Evolutionary conservation across 148 eudicot species (phyloP).

Genomic region (Polygonum maritimum): DNA sequence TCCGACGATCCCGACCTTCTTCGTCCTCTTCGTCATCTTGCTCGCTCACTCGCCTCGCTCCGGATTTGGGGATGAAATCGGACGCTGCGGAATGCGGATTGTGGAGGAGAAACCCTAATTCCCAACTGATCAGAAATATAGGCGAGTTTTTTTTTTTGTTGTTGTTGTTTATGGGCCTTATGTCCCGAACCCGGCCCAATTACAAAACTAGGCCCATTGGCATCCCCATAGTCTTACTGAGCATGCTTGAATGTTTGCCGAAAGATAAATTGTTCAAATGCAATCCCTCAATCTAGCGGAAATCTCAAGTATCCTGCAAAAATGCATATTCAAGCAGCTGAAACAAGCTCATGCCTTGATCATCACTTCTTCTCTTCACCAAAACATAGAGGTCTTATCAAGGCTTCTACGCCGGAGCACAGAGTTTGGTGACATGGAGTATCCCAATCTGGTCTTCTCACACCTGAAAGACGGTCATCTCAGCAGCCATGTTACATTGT

Average conservation of each 20-base stretch:
- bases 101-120: conserved; percentile 3
- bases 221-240: too few species aligned
- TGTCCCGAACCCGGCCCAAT: background rate
- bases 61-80: background rate
- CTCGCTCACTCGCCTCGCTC: background rate
- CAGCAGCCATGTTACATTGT: conserved; percentile 16
- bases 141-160: background rate
- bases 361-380: conserved; percentile 19
- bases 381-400: conserved; percentile 16
- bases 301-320: background rate
- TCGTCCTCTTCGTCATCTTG: conserved; percentile 59
- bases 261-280: background rate
- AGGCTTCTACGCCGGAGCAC: conserved; percentile 31
- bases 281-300: background rate
- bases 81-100: background rate
- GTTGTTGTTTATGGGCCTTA: background rate
- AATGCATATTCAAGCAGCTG: conserved; percentile 26
- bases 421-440: conserved; percentile 15
- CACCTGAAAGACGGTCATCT: background rate
- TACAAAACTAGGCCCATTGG: background rate
- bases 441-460: too few species aligned
- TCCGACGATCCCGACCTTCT: conserved; percentile 78
- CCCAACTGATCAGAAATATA: background rate
- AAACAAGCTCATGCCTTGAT: conserved; percentile 28
- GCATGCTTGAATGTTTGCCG: too few species aligned